phyloP scores from a whole-genome alignment of 495 filamentous ascomycete genomes.

The Penicillium odoratum region DNA sequence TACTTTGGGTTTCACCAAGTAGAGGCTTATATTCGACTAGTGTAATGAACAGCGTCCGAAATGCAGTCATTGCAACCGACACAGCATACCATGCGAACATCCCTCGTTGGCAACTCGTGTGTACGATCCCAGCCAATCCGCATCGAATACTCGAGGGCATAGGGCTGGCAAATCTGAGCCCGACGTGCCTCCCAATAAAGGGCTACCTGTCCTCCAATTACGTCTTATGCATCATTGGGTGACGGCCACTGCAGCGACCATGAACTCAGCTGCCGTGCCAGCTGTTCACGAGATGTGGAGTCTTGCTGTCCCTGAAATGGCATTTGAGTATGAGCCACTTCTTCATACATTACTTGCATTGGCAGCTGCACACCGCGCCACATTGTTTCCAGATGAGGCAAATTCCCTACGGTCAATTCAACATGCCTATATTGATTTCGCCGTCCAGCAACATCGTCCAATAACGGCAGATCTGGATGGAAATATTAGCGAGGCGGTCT shows the following conservation, averaged over 20 bases:
- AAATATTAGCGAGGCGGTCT: constrained; percentile 17
- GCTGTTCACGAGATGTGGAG: constrained; percentile 22
- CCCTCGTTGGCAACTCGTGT: constrained; percentile 13
- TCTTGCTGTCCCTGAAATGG: constrained; percentile 23
- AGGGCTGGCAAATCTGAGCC: background rate
- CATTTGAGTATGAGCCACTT: constrained; percentile 28
- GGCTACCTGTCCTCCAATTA: constrained; percentile 19
- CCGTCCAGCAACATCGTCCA: constrained; percentile 17
- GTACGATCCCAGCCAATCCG: constrained; percentile 16
- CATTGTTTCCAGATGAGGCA: constrained; percentile 19
- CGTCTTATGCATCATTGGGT: constrained; percentile 28
- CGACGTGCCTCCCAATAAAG: constrained; percentile 10
- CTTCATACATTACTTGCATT: constrained; percentile 27
- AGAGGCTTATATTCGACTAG: constrained; percentile 2
- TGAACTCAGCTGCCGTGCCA: constrained; percentile 21
- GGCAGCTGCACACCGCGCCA: constrained; percentile 22
- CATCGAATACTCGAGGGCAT: background rate
- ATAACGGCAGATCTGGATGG: constrained; percentile 16
- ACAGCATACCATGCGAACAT: constrained; percentile 19
- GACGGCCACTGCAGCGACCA: constrained; percentile 19
- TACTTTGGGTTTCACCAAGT: background rate
- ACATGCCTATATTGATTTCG: constrained; percentile 25
- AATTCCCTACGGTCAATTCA: constrained; percentile 19
- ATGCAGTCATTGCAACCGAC: constrained; percentile 26
- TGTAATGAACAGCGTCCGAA: constrained; percentile 21